Base-by-base conservation (phyloP, 345 rosid species). In the Aquilaria yunnanensis region DNA sequence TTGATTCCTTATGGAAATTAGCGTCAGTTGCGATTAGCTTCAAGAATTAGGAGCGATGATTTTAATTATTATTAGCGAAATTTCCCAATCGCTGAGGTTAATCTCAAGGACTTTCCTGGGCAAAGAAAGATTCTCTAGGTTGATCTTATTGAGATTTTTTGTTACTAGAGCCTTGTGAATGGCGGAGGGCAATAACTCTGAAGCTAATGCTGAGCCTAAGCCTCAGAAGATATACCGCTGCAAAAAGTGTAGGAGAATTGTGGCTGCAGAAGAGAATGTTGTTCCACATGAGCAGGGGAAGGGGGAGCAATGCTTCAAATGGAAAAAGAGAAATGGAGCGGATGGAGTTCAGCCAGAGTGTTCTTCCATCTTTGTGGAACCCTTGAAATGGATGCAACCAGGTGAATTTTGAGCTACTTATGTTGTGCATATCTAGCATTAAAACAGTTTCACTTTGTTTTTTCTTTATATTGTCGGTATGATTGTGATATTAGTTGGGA, bases 341-440 rank as follows among this genome's bases (percentile, higher is more conserved):
- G 64, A 69, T n/a, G 76, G 65, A 67, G 43, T 37, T 37, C 75
- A 67, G 53, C 72, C 71, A 14, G 85, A 80, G 64, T 89, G 93
- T 76, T 80, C 89, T 65, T 89, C 96, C 45, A 76, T 92, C 65
- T 92, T 92, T 34, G 96, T 92, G 0, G 96, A 87, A 78, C 95
- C 98, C 61, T 77, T 92, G 93, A 89, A 87, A 75, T 89, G 98
- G 98, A 92, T 92, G 98, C 70, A 87, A 70, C 65, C 85, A 68
- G 88, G 92, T 85, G 31, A 69, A 9, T 34, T 1, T 58, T 12
- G 10, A 47, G 43, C 50, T 7, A 14, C 30, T 9, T 16, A 16
- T 16, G 23, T 16, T 16, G 37, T 14, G 10, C 60, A 62, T 0
- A n/a, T 51, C n/a, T 37, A 54, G 11, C 33, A 12, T n/a, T 53